phyloP scores from a whole-genome alignment of 768 basidiomycete genomes.

The Hirschioporus abietinus region DNA sequence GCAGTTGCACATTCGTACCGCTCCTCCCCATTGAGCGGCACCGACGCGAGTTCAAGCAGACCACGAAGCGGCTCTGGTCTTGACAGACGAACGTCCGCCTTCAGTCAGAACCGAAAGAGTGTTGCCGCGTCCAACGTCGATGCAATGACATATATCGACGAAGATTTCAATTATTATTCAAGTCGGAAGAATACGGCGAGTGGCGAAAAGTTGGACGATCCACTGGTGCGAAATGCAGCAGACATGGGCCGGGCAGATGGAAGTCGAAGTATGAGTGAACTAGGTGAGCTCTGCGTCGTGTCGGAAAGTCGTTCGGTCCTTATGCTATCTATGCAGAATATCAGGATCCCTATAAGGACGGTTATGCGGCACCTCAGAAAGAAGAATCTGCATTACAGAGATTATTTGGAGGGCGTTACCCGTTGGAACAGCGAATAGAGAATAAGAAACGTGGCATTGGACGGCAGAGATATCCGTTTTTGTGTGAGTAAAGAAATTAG shows the following conservation, averaged over 20 bases:
- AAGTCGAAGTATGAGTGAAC: constrained; percentile 36
- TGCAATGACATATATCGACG: constrained; percentile 18
- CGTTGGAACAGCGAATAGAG: constrained; percentile 77
- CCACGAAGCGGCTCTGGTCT: background rate
- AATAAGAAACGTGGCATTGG: constrained; percentile 83
- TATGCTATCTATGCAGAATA: constrained; percentile 44
- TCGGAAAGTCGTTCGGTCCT: background rate
- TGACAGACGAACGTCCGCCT: background rate
- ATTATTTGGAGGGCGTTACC: constrained; percentile 37
- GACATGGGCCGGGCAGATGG: constrained; percentile 31
- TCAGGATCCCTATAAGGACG: constrained; percentile 44
- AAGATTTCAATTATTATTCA: constrained; percentile 17
- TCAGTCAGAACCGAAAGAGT: constrained; percentile 4
- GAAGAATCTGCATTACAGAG: constrained; percentile 6
- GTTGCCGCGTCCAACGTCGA: constrained; percentile 1
- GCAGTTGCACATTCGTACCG: constrained; percentile 13
- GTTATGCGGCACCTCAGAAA: constrained; percentile 31
- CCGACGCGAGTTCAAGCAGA: background rate
- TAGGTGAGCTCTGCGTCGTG: constrained; percentile 34
- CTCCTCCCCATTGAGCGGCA: background rate
- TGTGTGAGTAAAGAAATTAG: constrained; percentile 43
- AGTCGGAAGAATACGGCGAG: constrained; percentile 11
- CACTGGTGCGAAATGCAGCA: constrained; percentile 45
- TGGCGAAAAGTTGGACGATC: constrained; percentile 21
- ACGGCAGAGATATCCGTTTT: constrained; percentile 72